Percentiles rank a stretch among this genome's conserved stretches.
Evolutionary conservation across 2,329 filamentous ascomycete genomes (phyloP).

Genomic region (Talaromyces verruculosus): DNA sequence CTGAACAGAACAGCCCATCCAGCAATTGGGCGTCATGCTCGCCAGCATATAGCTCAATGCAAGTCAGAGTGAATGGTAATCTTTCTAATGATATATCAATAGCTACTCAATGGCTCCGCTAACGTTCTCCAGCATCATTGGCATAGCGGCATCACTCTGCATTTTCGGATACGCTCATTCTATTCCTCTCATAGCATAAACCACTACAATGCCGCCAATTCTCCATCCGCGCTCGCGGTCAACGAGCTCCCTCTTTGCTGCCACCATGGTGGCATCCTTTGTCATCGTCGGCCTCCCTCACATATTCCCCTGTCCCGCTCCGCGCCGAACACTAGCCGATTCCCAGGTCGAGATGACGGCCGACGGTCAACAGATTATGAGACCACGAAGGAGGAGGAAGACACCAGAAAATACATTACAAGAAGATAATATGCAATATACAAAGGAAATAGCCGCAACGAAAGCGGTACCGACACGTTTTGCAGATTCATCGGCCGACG

Average conservation of each 20-base stretch:
- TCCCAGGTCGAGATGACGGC: slow-evolving; percentile 49
- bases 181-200: slow-evolving; percentile 3
- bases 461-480: slow-evolving; percentile 23
- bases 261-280: slow-evolving; percentile 86
- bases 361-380: slow-evolving; percentile 46
- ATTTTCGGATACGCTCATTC: slow-evolving; percentile 1
- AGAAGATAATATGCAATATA: slow-evolving; percentile 21
- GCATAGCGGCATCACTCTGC: slow-evolving; percentile 2
- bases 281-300: slow-evolving; percentile 90
- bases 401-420: slow-evolving; percentile 29
- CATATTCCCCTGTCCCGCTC: slow-evolving; percentile 84
- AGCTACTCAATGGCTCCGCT: neutral
- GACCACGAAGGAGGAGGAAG: slow-evolving; percentile 38
- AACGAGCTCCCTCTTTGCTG: slow-evolving; percentile 91
- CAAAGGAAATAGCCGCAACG: slow-evolving; percentile 13
- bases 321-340: slow-evolving; percentile 72
- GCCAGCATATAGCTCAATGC: slow-evolving; percentile 1
- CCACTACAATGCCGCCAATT: slow-evolving; percentile 67
- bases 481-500: slow-evolving; percentile 36
- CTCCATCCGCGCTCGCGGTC: slow-evolving; percentile 91
- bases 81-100: neutral
- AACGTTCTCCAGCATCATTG: neutral
- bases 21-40: slow-evolving; percentile 21
- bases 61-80: slow-evolving; percentile 13
- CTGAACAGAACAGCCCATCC: neutral